Evolutionary conservation across 371 early-diverging fungal genomes (phyloP), one percentile per base, ranked within the genome.

Genomic region (Batkoa obscura): DNA sequence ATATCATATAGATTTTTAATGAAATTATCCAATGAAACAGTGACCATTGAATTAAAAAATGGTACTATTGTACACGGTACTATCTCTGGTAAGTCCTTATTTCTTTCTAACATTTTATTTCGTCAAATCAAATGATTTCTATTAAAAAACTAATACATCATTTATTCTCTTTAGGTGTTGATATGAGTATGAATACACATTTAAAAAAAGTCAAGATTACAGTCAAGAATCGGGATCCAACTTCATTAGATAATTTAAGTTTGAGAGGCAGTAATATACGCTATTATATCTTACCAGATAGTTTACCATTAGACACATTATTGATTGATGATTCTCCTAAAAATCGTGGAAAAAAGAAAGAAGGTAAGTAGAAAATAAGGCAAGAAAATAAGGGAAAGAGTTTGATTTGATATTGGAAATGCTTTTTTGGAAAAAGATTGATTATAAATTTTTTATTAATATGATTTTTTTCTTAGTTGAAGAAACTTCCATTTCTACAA

Each of bases 171-270:
- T 13, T 56, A 77, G 80, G 90, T 37, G 94, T 96, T 45, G 98
- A 98, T 66, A 92, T 98, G 91, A 83, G 86, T 70, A 98, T 98
- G 98, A 98, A 98, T 69, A 96, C 90, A 57, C 96, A 95, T 68
- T 74, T 98, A 69, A 94, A 94, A 66, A 83, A 86, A 15, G 97
- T 96, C 56, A 95, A 96, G 69, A 90, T 96, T 94, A 96, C 96
- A 0, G 84, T 94, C 35, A 84, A 87, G 67, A 83, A 81, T 72
- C 84, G 83, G 72, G 94, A 95, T 59, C 90, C 97, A 15, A 73
- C 79, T 55, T 77, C 74, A 56, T 72, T 97, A 43, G 98, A 97
- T 62, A 74, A 88, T 13, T 72, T 97, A 46, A 84, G 87, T 61
- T 79, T 97, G 53, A 84, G 98, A 57, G 98, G 98, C 39, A 92